Percentiles rank a stretch among this genome's conserved stretches.
phyloP scores from a whole-genome alignment of 2,329 filamentous ascomycete genomes.

The Peltaster fructicola region DNA sequence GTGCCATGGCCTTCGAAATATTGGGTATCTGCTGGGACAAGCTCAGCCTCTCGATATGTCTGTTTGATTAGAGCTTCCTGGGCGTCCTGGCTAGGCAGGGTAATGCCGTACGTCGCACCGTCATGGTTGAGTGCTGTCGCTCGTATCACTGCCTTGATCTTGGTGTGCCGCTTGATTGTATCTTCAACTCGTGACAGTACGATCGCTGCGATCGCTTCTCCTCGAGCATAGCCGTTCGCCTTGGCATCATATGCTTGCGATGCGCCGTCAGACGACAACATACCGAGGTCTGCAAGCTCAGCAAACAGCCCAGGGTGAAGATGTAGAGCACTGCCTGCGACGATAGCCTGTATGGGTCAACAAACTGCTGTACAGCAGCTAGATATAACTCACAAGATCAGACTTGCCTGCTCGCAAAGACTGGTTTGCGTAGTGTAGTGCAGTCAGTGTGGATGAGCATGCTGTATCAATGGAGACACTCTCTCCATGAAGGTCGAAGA shows the following conservation, averaged over 20 bases:
- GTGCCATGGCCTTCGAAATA: conserved; percentile 10
- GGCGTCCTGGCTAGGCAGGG: conserved; percentile 18
- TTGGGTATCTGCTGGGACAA: conserved; percentile 1
- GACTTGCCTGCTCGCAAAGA: conserved; percentile 15
- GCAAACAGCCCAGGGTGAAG: conserved; percentile 9
- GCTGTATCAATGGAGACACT: conserved; percentile 24
- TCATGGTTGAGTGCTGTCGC: conserved; percentile 20
- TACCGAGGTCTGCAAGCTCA: conserved; percentile 10
- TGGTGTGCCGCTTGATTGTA: conserved; percentile 3
- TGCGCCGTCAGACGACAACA: conserved; percentile 16
- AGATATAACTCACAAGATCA: conserved; percentile 5
- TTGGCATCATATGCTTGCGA: conserved; percentile 16
- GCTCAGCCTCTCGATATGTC: conserved; percentile 18
- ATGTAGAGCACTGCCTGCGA: conserved; percentile 7
- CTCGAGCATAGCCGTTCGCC: conserved; percentile 34
- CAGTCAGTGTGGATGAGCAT: conserved; percentile 26
- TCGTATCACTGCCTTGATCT: conserved; percentile 18
- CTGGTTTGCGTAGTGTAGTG: conserved; percentile 18
- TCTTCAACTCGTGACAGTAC: conserved; percentile 19
- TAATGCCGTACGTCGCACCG: conserved; percentile 23
- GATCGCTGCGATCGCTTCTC: conserved; percentile 34
- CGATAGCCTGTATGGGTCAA: conserved; percentile 3
- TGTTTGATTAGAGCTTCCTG: conserved; percentile 19
- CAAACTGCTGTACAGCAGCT: conserved; percentile 4
- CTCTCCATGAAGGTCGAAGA: conserved; percentile 10